A percentile compares a stretch with the other conserved stretches of the same genome.
These are phyloP conservation scores for Furcasterigmium furcatum DNA, from an alignment of 2,329 filamentous ascomycete species.

Conservation along the genomic window DNA sequence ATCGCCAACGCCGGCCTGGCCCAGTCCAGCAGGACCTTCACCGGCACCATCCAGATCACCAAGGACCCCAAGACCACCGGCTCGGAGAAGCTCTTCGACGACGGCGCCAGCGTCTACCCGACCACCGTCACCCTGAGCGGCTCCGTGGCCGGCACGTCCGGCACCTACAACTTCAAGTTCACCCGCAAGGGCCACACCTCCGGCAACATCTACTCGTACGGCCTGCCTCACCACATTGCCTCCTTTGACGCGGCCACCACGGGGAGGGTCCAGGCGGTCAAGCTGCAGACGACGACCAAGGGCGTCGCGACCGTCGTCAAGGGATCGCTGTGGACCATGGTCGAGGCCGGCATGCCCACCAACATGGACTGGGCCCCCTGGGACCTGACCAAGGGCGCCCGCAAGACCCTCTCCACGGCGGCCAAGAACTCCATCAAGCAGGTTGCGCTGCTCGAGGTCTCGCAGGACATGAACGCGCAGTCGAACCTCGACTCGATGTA, in stretches of 20 bases:
- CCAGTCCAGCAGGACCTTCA: conserved; percentile 58
- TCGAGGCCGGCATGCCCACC: conserved; percentile 62
- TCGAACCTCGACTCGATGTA: conserved; percentile 76
- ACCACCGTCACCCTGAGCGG: conserved; percentile 58
- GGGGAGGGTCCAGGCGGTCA: conserved; percentile 47
- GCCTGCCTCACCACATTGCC: conserved; percentile 71
- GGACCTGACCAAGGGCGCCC: conserved; percentile 41
- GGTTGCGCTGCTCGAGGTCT: conserved; percentile 61
- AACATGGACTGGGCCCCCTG: conserved; percentile 71
- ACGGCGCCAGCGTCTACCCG: conserved; percentile 65
- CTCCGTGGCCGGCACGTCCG: conserved; percentile 47
- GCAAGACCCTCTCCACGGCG: conserved; percentile 35
- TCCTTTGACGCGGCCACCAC: conserved; percentile 56
- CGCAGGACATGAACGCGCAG: conserved; percentile 61
- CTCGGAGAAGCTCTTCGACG: conserved; percentile 62
- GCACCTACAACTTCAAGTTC: conserved; percentile 66
- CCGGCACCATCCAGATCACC: conserved; percentile 74
- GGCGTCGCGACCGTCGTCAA: conserved; percentile 68
- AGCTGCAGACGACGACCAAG: conserved; percentile 73
- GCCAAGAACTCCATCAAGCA: conserved; percentile 50
- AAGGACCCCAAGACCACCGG: conserved; percentile 57
- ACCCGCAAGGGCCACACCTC: conserved; percentile 56
- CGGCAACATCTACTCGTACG: conserved; percentile 67
- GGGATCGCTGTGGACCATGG: conserved; percentile 66
- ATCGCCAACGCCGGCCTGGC: conserved; percentile 57